Evolutionary conservation across 805 yeast genomes (phyloP).

Genomic region (Wickerhamomyces bisporus): DNA sequence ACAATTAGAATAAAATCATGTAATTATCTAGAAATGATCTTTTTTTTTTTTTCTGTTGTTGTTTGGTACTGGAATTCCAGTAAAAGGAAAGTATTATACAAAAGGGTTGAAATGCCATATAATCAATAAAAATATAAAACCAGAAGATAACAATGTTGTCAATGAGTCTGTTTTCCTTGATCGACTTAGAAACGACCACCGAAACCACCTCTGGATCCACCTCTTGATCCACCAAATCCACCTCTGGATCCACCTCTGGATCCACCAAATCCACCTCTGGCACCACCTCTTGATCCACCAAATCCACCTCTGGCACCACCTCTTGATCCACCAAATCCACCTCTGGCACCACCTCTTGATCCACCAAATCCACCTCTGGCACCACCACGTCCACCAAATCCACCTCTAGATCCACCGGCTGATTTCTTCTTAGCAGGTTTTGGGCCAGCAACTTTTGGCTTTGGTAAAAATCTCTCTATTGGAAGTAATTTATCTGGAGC

Average conservation of each 20-base stretch:
- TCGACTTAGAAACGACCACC: slow-evolving; percentile 27
- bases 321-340: slow-evolving; percentile 24
- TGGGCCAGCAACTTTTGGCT: slow-evolving; percentile 85
- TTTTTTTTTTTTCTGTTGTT: no score
- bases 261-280: slow-evolving; percentile 30
- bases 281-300: slow-evolving; percentile 26
- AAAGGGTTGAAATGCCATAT: no score
- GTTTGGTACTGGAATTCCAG: no score
- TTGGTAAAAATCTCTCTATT: slow-evolving; percentile 93
- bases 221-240: slow-evolving; percentile 25
- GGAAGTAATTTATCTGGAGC: slow-evolving; percentile 95
- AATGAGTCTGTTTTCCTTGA: no score
- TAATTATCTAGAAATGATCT: no score
- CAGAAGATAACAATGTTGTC: no score
- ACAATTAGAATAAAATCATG: background rate
- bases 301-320: slow-evolving; percentile 24
- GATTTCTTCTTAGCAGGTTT: slow-evolving; percentile 70
- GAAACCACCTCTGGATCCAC: slow-evolving; percentile 32
- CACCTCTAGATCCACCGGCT: slow-evolving; percentile 45
- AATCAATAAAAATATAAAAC: no score
- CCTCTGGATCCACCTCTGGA: slow-evolving; percentile 28
- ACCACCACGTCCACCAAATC: slow-evolving; percentile 41
- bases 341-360: slow-evolving; percentile 32
- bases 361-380: slow-evolving; percentile 38
- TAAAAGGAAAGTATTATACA: no score